These are phyloP conservation scores for Neophaeococcomyces mojaviensis DNA, from an alignment of 2,329 filamentous ascomycete species.

Conservation along the genomic window DNA sequence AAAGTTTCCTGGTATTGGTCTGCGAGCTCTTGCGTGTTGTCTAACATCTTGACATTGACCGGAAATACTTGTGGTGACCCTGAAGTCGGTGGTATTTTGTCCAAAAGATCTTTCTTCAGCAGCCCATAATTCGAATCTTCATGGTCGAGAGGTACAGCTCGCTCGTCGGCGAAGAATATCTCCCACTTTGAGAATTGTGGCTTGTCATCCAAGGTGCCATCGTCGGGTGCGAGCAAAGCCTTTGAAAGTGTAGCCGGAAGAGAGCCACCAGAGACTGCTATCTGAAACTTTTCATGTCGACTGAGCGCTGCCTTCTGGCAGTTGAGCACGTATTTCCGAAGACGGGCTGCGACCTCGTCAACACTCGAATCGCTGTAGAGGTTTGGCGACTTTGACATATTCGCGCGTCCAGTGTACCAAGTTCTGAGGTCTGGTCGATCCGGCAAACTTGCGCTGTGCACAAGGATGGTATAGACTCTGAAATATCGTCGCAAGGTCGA, in stretches of 20 bases:
- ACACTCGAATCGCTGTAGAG: slow-evolving; percentile 73
- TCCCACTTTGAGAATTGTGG: slow-evolving; percentile 84
- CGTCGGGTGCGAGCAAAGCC: slow-evolving; percentile 58
- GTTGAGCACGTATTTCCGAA: slow-evolving; percentile 75
- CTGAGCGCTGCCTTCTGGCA: slow-evolving; percentile 71
- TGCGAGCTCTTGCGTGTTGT: slow-evolving; percentile 83
- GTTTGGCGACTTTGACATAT: slow-evolving; percentile 42
- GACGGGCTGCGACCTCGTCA: slow-evolving; percentile 63
- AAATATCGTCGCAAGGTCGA: background rate
- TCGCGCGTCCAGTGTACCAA: slow-evolving; percentile 1
- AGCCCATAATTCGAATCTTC: slow-evolving; percentile 90
- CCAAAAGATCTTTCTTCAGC: slow-evolving; percentile 76
- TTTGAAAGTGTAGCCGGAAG: slow-evolving; percentile 81
- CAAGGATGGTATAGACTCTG: background rate
- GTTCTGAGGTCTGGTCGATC: too few relatives aligned
- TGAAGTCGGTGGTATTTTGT: slow-evolving; percentile 68
- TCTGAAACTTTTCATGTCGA: slow-evolving; percentile 78
- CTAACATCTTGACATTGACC: slow-evolving; percentile 60
- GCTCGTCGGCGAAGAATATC: slow-evolving; percentile 97
- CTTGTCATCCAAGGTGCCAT: slow-evolving; percentile 47
- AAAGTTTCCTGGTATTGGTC: slow-evolving; percentile 88
- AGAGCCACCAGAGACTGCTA: slow-evolving; percentile 89
- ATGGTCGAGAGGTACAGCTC: slow-evolving; percentile 84
- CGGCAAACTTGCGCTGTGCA: slow-evolving; percentile 1
- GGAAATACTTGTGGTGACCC: slow-evolving; percentile 67